These are phyloP conservation scores for Leishmania tarentolae DNA, from an alignment of 208 protist genomes.

Conservation along the genomic window DNA sequence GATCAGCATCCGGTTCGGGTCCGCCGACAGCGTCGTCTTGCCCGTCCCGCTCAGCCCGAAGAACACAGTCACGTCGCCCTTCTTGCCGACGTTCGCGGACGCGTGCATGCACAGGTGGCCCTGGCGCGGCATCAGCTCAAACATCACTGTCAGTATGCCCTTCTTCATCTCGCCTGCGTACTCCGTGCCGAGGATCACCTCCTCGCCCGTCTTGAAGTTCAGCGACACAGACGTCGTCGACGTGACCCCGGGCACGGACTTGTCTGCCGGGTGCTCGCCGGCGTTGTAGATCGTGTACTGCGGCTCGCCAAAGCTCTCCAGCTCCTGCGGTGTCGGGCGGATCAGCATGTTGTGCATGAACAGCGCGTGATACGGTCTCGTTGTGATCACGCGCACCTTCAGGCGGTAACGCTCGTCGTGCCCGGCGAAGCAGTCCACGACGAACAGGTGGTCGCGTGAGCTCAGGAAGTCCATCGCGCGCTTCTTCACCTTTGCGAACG, in stretches of 20 bases:
- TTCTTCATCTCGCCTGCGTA: conserved; percentile 99
- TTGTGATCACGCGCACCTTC: conserved; percentile 94
- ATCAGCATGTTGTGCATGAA: conserved; percentile 98
- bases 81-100: conserved; percentile 88
- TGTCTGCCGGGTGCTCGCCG: conserved; percentile 90
- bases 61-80: conserved; percentile 85
- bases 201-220: conserved; percentile 85
- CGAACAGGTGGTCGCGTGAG: conserved; percentile 90
- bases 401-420: conserved; percentile 92
- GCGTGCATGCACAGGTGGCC: conserved; percentile 94
- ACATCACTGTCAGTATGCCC: conserved; percentile 96
- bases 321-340: conserved; percentile 89
- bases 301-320: conserved; percentile 93
- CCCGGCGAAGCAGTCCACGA: conserved; percentile 94
- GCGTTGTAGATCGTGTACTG: conserved; percentile 96
- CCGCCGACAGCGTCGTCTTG: conserved; percentile 94
- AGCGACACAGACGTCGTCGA: conserved; percentile 77
- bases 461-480: conserved; percentile 93
- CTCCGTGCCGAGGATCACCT: conserved; percentile 96
- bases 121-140: conserved; percentile 94
- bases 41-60: conserved; percentile 93
- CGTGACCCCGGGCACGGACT: conserved; percentile 84
- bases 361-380: conserved; percentile 95
- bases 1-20: conserved; percentile 86
- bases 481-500: conserved; percentile 93